These are phyloP conservation scores for Talaromyces islandicus DNA, from an alignment of 2,329 filamentous ascomycete species.

Conservation along the genomic window DNA sequence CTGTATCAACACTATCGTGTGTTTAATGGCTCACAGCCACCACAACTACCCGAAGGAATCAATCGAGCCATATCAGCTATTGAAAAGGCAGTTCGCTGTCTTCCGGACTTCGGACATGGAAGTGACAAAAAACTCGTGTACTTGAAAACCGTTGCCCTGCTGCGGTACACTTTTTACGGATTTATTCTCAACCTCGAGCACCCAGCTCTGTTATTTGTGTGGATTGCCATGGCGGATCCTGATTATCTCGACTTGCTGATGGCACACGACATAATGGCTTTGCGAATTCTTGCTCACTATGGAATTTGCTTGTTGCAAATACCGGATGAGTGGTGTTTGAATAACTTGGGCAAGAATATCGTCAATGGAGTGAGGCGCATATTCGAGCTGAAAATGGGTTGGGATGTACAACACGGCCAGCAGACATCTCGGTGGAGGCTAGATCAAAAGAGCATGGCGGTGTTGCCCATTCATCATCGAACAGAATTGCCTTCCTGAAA, in stretches of 20 bases:
- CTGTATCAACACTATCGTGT: conserved; percentile 5
- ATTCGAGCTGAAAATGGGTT: not conserved
- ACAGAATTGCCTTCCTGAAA: not conserved
- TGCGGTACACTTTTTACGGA: conserved; percentile 3
- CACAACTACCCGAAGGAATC: conserved; percentile 1
- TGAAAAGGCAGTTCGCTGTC: not conserved
- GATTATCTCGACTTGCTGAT: conserved; percentile 2
- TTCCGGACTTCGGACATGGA: not conserved
- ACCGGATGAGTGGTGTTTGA: conserved; percentile 1
- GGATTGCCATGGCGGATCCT: conserved; percentile 1
- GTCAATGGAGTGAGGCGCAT: not conserved
- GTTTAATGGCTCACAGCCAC: not conserved
- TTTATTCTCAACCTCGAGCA: conserved; percentile 3
- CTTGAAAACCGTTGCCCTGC: not conserved
- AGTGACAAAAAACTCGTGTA: conserved; percentile 2
- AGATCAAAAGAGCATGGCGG: not conserved
- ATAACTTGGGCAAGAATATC: not conserved
- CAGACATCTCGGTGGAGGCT: not conserved
- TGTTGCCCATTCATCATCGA: not conserved
- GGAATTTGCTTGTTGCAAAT: conserved; percentile 7
- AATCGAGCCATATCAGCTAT: conserved; percentile 1
- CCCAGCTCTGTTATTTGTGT: conserved; percentile 9
- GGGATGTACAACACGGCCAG: not conserved
- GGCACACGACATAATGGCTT: conserved; percentile 1
- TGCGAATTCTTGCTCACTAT: conserved; percentile 8